These are phyloP conservation scores for Rhizopogon vesiculosus DNA, from an alignment of 768 basidiomycete genomes.

Conservation along the genomic window DNA sequence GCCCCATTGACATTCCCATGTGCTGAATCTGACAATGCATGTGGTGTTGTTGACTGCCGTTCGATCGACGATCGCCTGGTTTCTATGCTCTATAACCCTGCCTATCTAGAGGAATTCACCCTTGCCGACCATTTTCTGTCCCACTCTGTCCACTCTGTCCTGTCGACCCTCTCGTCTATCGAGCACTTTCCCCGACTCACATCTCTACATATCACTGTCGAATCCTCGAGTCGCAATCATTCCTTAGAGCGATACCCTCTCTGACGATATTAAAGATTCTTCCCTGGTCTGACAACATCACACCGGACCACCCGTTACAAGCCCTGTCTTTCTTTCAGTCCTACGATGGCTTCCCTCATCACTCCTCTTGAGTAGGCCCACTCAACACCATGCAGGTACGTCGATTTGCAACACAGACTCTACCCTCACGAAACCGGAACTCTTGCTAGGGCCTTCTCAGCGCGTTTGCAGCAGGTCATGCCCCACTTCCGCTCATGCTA, in stretches of 20 bases:
- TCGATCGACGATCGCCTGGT: neutral
- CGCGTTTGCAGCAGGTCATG: neutral
- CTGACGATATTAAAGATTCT: neutral
- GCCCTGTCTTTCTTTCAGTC: neutral
- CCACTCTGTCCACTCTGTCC: neutral
- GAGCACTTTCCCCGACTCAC: neutral
- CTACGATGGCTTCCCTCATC: neutral
- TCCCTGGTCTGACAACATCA: neutral
- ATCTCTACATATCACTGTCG: neutral
- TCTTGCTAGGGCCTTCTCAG: too few species aligned
- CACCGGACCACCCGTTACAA: neutral
- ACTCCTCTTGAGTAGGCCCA: too few species aligned
- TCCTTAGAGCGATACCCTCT: neutral
- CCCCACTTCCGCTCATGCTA: neutral
- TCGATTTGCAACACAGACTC: too few species aligned
- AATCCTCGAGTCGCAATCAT: neutral
- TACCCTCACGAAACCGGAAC: too few species aligned
- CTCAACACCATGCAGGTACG: too few species aligned
- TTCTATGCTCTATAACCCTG: neutral
- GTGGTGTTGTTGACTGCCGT: neutral
- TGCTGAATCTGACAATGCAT: too few species aligned
- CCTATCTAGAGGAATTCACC: neutral
- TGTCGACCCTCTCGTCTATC: neutral
- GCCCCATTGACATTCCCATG: too few species aligned
- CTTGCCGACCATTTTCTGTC: neutral